Base-by-base conservation (phyloP, 345 rosid genomes). In the Brassica juncea region DNA sequence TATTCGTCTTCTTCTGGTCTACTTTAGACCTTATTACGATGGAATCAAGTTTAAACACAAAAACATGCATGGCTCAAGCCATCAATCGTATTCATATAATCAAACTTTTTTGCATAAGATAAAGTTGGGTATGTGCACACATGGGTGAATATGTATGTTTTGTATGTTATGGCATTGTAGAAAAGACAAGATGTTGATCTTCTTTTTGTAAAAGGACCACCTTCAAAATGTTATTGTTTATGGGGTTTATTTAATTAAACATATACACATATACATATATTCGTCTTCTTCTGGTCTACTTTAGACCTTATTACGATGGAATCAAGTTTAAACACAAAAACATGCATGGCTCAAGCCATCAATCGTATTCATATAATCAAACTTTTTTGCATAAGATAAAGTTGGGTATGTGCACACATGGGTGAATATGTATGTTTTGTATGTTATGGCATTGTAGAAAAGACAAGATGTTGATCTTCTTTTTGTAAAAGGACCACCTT, bases 391-490 rank as follows among this genome's bases (percentile, higher is more conserved):
- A 74, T 52, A 74, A 8, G 59, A 68, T 19, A 30, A 49, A 62
- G 71, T 68, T 69, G 34, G 78, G 79, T 63, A 62, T 49, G 52
- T 35, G 60, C 2, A 74, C 52, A 49, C 75, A 68, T 80, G 82
- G n/a, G 70, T 49, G 9, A 30, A 31, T 42, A 39, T 72, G 69
- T 39, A 31, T 44, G 44, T 65, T 71, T 66, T 19, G 73, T 34
- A 61, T 58, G 73, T 61, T 59, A 79, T 25, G 69, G 35, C 58
- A 68, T 35, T 35, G 52, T 69, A 80, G 78, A 69, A 62, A 21
- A 80, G 82, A 80, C 75, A 74, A 74, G 75, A 80, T 74, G 75
- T 74, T 80, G 79, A 80, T 73, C 19, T 67, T 71, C 19, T 52
- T 47, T 14, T n/a, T 61, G 68, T 31, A 68, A 61, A 25, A 52